These are phyloP conservation scores for Scutellaria barbata DNA, from an alignment of 257 asterid genomes.

Conservation along the genomic window DNA sequence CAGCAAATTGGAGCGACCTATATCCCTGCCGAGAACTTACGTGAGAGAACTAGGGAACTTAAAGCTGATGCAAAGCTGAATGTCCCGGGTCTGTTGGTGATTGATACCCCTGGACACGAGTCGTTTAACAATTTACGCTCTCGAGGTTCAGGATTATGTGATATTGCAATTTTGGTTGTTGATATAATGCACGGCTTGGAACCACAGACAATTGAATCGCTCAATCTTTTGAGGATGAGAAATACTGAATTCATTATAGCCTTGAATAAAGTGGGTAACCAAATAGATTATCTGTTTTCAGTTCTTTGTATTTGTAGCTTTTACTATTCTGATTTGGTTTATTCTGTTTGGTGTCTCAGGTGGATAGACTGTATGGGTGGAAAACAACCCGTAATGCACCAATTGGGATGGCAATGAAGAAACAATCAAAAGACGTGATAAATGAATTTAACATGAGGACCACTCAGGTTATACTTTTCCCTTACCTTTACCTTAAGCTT, in stretches of 20 bases:
- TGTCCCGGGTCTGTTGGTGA: slow-evolving; percentile 94
- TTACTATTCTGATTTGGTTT: slow-evolving; percentile 25
- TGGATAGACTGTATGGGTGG: slow-evolving; percentile 94
- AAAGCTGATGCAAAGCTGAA: slow-evolving; percentile 93
- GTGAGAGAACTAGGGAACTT: slow-evolving; percentile 94
- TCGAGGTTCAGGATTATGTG: slow-evolving; percentile 97
- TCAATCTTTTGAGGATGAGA: slow-evolving; percentile 91
- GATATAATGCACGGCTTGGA: slow-evolving; percentile 99
- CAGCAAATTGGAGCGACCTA: slow-evolving; percentile 99
- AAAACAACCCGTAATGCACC: slow-evolving; percentile 79
- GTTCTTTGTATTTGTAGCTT: slow-evolving; percentile 1
- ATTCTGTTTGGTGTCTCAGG: slow-evolving; percentile 48
- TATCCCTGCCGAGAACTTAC: slow-evolving; percentile 93
- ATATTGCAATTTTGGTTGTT: slow-evolving; percentile 92
- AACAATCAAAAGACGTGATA: slow-evolving; percentile 77
- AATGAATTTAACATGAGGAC: slow-evolving; percentile 72
- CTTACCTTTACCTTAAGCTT: slow-evolving; percentile 22
- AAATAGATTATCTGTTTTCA: slow-evolving; percentile 10
- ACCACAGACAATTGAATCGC: slow-evolving; percentile 96
- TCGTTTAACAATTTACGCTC: slow-evolving; percentile 91
- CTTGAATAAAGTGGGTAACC: slow-evolving; percentile 78
- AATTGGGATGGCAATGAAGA: slow-evolving; percentile 76
- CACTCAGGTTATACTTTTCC: slow-evolving; percentile 56
- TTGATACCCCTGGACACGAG: slow-evolving; percentile 99
- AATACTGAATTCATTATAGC: slow-evolving; percentile 90